These are phyloP conservation scores for Eucalyptus brandiana DNA, from an alignment of 345 rosid genomes.

Conservation along the genomic window DNA sequence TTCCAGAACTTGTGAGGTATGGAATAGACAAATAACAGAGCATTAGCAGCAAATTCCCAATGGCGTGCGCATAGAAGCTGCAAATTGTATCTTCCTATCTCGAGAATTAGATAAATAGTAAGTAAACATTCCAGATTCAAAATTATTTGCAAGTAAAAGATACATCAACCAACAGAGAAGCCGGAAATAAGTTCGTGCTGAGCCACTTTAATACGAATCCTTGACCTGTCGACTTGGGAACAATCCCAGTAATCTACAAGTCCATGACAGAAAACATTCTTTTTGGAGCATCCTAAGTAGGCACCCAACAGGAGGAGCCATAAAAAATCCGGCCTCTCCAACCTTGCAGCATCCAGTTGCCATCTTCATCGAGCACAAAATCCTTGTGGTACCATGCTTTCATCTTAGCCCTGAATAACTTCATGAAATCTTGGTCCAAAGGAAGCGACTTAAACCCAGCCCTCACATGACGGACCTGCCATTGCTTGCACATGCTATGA, in stretches of 20 bases:
- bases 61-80: background rate
- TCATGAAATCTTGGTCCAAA: background rate
- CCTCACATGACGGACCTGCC: slow-evolving; percentile 12
- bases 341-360: slow-evolving; percentile 15
- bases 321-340: slow-evolving; percentile 14
- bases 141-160: background rate
- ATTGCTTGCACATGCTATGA: slow-evolving; percentile 16
- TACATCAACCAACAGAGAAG: background rate
- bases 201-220: background rate
- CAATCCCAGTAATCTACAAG: background rate
- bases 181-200: no score
- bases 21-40: background rate
- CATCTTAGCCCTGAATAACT: background rate
- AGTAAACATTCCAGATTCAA: background rate
- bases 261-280: background rate
- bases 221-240: background rate
- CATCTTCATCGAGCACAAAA: slow-evolving; percentile 14
- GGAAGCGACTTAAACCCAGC: slow-evolving; percentile 18
- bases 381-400: slow-evolving; percentile 4
- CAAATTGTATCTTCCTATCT: background rate
- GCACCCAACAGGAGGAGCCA: slow-evolving; percentile 10
- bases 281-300: background rate
- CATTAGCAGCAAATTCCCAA: background rate
- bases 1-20: background rate
- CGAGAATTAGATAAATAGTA: background rate